Evolutionary conservation across 73 alveolate genomes (phyloP), one percentile per base, ranked within the genome.

Genomic region (Paramecium primaurelia): DNA sequence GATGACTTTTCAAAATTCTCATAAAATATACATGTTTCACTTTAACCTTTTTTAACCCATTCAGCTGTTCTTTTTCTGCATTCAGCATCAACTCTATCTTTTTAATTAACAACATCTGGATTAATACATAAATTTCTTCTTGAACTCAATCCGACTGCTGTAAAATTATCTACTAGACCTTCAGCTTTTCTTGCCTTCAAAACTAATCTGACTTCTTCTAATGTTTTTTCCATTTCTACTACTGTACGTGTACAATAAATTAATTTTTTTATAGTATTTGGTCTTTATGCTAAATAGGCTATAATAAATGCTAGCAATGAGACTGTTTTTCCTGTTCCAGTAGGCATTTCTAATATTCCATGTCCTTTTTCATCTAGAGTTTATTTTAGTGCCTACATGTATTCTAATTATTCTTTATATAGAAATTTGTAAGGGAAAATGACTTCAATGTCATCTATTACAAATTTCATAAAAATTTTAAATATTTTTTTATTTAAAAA

Each of bases 271-370:
- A 89, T 34, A n/a, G 22, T 26, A 14, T 38, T 85, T 0, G 86
- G 88, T 59, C 93, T 93, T 28, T 92, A 71, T 86, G 77, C 89
- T 64, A 94, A 90, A 64, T 91, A 96, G 49, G 97, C 92, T 4
- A 93, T 54, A 68, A 93, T 93, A 68, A 96, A 45, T 16, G 98
- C 93, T 28, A 96, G 84, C 40, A 96, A 86, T 59, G 97, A 96
- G 87, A 96, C 97, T 51, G 98, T 96, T 89, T 96, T 96, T 6
- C 98, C 98, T 77, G 98, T 96, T 49, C 98, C 98, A 86, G 98
- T 96, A 42, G 98, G 98, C 98, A 96, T 96, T 84, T 96, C 98
- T 45, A 96, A 71, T n/a, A 96, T 93, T 16, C 95, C 97, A 86
- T 96, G 98, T 18, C 98, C 98, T 92, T 94, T 93, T 34, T 92